Conservation (phyloP, 306 rosid species). For the Cicer yamashitae region DNA sequence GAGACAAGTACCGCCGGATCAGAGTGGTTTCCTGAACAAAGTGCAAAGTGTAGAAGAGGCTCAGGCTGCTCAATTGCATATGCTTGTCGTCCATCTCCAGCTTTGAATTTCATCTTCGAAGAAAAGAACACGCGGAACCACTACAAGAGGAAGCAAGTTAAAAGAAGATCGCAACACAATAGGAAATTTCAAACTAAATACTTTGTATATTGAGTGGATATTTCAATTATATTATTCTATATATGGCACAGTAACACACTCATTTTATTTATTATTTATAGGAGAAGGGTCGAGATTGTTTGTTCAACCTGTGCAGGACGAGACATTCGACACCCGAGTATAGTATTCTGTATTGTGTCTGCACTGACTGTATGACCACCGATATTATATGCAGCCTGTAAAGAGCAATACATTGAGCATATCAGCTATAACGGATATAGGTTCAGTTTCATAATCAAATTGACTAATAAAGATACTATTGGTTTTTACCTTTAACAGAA, state of each 20-base stretch:
- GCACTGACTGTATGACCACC: slow-evolving; percentile 88
- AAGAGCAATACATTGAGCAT: slow-evolving; percentile 33
- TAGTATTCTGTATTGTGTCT: slow-evolving; percentile 74
- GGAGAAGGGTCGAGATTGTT: slow-evolving; percentile 14
- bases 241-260: neutral
- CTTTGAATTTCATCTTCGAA: slow-evolving; percentile 68
- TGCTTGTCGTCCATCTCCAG: slow-evolving; percentile 75
- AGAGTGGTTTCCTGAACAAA: slow-evolving; percentile 91
- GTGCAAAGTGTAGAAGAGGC: slow-evolving; percentile 89
- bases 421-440: slow-evolving; percentile 8
- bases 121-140: slow-evolving; percentile 81
- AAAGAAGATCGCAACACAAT: slow-evolving; percentile 1
- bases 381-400: slow-evolving; percentile 90
- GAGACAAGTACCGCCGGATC: slow-evolving; percentile 80
- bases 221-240: neutral
- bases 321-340: slow-evolving; percentile 85
- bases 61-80: slow-evolving; percentile 68
- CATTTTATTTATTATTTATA: neutral
- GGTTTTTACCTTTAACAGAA: slow-evolving; percentile 78
- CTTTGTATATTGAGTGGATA: neutral
- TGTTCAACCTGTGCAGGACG: slow-evolving; percentile 88
- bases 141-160: slow-evolving; percentile 49
- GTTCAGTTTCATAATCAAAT: slow-evolving; percentile 5
- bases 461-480: slow-evolving; percentile 14
- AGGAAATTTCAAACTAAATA: slow-evolving; percentile 20